phyloP scores from a whole-genome alignment of 2,329 filamentous ascomycete species.

The Penicillium frequentans region DNA sequence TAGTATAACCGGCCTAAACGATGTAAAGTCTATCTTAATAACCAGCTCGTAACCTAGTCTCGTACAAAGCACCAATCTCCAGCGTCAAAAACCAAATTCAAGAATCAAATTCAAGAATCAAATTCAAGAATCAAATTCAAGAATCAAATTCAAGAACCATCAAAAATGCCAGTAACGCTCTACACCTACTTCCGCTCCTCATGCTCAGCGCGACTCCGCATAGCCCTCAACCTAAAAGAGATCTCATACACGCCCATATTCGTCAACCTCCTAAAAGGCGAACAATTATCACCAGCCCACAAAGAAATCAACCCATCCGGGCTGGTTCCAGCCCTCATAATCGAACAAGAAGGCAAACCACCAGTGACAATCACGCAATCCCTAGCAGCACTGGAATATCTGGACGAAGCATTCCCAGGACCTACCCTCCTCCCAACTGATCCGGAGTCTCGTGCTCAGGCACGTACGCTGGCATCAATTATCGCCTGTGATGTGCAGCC shows the following conservation, averaged over 20 bases:
- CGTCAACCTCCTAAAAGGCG: conserved; percentile 56
- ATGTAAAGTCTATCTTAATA: not conserved
- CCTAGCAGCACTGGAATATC: conserved; percentile 61
- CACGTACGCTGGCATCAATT: conserved; percentile 57
- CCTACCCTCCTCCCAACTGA: conserved; percentile 51
- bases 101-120: not conserved
- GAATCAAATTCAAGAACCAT: not conserved
- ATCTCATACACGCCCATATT: conserved; percentile 50
- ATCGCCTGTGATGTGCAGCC: conserved; percentile 61
- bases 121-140: no score
- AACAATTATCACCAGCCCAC: conserved; percentile 52
- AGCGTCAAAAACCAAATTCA: no score
- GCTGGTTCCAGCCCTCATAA: conserved; percentile 56
- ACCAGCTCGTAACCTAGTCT: not conserved
- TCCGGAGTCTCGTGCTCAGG: conserved; percentile 47
- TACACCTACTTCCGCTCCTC: conserved; percentile 65
- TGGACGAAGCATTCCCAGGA: conserved; percentile 56
- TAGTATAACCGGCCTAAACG: not conserved
- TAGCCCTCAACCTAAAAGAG: conserved; percentile 58
- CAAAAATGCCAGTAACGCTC: conserved; percentile 39
- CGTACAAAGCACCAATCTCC: no score
- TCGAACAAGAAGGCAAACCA: conserved; percentile 25
- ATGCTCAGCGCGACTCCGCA: conserved; percentile 62
- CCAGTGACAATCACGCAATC: conserved; percentile 55
- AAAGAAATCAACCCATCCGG: conserved; percentile 53